Evolutionary conservation across 495 filamentous ascomycete genomes (phyloP).

Genomic region (Parathielavia appendiculata): DNA sequence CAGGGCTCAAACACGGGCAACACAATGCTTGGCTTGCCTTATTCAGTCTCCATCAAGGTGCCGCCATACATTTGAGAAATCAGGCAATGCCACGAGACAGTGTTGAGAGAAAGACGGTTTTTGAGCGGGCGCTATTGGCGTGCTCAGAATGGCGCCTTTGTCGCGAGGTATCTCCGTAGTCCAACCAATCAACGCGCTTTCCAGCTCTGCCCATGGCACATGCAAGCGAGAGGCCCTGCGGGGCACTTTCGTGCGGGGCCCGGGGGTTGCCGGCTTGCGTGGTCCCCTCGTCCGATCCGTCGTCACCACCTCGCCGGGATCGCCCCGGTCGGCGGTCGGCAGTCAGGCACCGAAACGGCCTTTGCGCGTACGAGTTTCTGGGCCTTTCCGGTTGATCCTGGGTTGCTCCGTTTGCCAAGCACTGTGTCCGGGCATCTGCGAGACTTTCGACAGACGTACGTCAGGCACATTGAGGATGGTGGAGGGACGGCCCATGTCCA

Average conservation of each 20-base stretch:
- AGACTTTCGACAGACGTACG: too few relatives aligned
- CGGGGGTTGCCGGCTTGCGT: not conserved
- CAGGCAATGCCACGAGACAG: constrained; percentile 7
- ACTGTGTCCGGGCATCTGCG: not conserved
- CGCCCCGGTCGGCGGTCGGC: not conserved
- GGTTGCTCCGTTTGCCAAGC: not conserved
- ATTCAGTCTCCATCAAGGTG: not conserved
- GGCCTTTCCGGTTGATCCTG: not conserved
- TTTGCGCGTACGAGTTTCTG: not conserved
- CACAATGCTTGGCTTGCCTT: not conserved
- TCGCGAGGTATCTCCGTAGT: constrained; percentile 1
- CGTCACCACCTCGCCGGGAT: constrained; percentile 3
- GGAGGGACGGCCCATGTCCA: too few relatives aligned
- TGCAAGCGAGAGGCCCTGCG: constrained; percentile 7
- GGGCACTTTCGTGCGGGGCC: not conserved
- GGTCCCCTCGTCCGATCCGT: constrained; percentile 16
- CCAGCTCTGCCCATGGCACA: constrained; percentile 3
- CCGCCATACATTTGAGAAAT: not conserved
- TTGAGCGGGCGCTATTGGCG: not conserved
- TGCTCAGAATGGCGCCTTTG: not conserved
- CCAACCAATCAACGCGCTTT: constrained; percentile 10
- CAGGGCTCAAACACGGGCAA: not conserved
- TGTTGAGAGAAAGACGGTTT: not conserved
- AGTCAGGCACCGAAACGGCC: not conserved
- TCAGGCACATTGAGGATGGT: too few relatives aligned